phyloP scores from a whole-genome alignment of 2,329 filamentous ascomycete species.

The Aotearoamyces nothofagi region DNA sequence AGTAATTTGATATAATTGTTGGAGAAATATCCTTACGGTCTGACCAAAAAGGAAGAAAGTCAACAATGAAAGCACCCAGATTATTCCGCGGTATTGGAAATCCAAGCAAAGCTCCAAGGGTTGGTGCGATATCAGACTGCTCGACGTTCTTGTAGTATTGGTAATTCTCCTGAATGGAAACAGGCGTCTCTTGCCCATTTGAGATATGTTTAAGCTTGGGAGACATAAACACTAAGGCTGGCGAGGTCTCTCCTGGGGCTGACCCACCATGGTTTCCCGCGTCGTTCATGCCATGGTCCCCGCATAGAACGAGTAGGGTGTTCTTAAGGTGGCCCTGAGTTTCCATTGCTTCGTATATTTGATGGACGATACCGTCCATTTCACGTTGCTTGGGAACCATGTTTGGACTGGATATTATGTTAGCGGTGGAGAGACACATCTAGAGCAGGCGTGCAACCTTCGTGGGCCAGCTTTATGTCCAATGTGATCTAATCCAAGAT shows the following conservation, averaged over 20 bases:
- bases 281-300: slow-evolving; percentile 99
- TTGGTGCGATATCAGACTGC: slow-evolving; percentile 88
- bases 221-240: slow-evolving; percentile 80
- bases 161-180: slow-evolving; percentile 51
- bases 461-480: slow-evolving; percentile 88
- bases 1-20: slow-evolving; percentile 4
- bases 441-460: slow-evolving; percentile 32
- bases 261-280: slow-evolving; percentile 94
- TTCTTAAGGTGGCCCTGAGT: slow-evolving; percentile 54
- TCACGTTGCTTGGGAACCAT: slow-evolving; percentile 90
- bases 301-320: slow-evolving; percentile 72
- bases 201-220: slow-evolving; percentile 56
- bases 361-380: slow-evolving; percentile 72
- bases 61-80: slow-evolving; percentile 68
- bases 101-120: slow-evolving; percentile 71
- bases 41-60: slow-evolving; percentile 67
- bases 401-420: slow-evolving; percentile 43
- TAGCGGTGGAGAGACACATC: slow-evolving; percentile 10
- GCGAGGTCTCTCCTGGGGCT: slow-evolving; percentile 83
- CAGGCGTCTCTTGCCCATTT: slow-evolving; percentile 30
- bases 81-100: slow-evolving; percentile 85
- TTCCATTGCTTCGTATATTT: slow-evolving; percentile 65
- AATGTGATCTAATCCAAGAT: slow-evolving; percentile 91
- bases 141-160: slow-evolving; percentile 76
- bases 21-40: slow-evolving; percentile 28